A percentile compares a stretch with the other conserved stretches of the same genome.
Conservation (phyloP, 2,329 filamentous ascomycete genomes). For the Monilinia fructicola region DNA sequence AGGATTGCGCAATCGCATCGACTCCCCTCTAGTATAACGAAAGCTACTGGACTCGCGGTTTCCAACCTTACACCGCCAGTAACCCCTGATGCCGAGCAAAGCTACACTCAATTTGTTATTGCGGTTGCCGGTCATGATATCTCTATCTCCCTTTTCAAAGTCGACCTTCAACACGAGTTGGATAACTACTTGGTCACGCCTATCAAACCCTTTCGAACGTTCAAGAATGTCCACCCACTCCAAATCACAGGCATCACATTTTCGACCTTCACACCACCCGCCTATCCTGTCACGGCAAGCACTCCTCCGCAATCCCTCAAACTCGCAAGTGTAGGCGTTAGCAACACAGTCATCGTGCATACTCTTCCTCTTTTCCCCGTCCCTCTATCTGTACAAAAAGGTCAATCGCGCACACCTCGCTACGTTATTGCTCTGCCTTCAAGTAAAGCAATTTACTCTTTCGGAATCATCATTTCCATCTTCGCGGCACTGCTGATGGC, state of each 20-base stretch:
- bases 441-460: slow-evolving; percentile 30
- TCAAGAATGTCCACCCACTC: slow-evolving; percentile 55
- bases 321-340: slow-evolving; percentile 40
- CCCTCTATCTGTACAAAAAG: slow-evolving; percentile 35
- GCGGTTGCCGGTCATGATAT: slow-evolving; percentile 79
- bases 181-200: slow-evolving; percentile 52
- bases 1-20: slow-evolving; percentile 53
- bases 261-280: slow-evolving; percentile 45
- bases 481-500: slow-evolving; percentile 33
- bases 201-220: slow-evolving; percentile 52
- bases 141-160: slow-evolving; percentile 73
- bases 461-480: slow-evolving; percentile 31
- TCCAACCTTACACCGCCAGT: slow-evolving; percentile 62
- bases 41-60: slow-evolving; percentile 76
- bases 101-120: slow-evolving; percentile 73
- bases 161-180: slow-evolving; percentile 61
- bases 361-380: slow-evolving; percentile 41
- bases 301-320: slow-evolving; percentile 39
- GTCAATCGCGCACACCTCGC: slow-evolving; percentile 37
- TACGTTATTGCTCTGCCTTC: slow-evolving; percentile 40
- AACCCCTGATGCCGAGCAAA: slow-evolving; percentile 50
- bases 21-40: slow-evolving; percentile 67
- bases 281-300: slow-evolving; percentile 34
- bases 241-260: slow-evolving; percentile 61
- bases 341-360: slow-evolving; percentile 41